These are phyloP conservation scores for Adansonia gregorii DNA, from an alignment of 441 rosid genomes.

Conservation along the genomic window DNA sequence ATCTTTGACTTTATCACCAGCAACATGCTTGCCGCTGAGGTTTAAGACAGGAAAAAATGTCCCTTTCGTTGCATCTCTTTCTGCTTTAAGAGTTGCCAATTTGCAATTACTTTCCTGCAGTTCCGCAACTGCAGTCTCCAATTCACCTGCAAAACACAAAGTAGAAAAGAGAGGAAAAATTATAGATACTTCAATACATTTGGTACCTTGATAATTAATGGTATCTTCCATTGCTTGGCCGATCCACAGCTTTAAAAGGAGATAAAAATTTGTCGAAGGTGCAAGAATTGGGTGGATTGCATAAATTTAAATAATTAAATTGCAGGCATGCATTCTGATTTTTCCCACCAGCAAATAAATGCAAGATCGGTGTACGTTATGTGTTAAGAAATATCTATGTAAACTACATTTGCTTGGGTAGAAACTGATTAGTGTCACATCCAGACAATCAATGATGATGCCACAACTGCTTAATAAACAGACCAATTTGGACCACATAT, in stretches of 20 bases:
- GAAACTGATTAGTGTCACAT: not conserved
- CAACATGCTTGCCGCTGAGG: slow-evolving; percentile 63
- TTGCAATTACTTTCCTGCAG: slow-evolving; percentile 71
- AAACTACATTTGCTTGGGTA: not conserved
- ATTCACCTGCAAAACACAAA: slow-evolving; percentile 64
- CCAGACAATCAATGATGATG: slow-evolving; percentile 1
- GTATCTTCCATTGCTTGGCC: not conserved
- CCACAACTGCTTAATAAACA: not conserved
- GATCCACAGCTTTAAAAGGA: slow-evolving; percentile 6
- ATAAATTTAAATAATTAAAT: slow-evolving; percentile 9
- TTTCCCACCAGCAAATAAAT: slow-evolving; percentile 7
- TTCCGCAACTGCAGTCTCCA: slow-evolving; percentile 65
- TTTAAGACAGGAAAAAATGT: slow-evolving; percentile 75
- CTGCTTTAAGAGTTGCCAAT: slow-evolving; percentile 76
- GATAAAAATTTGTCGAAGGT: not conserved
- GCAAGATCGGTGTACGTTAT: slow-evolving; percentile 9
- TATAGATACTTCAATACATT: slow-evolving; percentile 25
- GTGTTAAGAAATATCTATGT: not conserved
- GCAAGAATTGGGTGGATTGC: not conserved
- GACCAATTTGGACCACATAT: slow-evolving; percentile 3
- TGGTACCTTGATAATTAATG: slow-evolving; percentile 11
- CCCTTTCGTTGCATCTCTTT: slow-evolving; percentile 84
- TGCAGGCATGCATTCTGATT: not conserved
- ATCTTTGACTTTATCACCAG: slow-evolving; percentile 65
- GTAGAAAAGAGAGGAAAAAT: slow-evolving; percentile 27